These are phyloP conservation scores for Lolium rigidum DNA, from an alignment of 176 grass and related monocot genomes.

Conservation along the genomic window DNA sequence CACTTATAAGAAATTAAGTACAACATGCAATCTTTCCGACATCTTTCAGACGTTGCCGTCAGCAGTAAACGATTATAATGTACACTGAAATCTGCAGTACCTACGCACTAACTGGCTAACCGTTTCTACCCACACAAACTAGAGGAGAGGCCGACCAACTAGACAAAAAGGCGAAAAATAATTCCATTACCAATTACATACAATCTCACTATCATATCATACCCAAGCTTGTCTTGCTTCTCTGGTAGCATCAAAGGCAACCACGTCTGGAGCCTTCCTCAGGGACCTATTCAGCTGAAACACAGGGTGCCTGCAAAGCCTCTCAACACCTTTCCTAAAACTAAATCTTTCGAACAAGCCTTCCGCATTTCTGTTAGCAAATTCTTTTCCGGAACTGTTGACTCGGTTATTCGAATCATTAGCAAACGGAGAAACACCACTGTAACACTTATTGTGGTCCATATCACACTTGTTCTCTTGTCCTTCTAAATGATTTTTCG, in stretches of 20 bases:
- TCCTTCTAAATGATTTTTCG: slow-evolving; percentile 21
- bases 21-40: not conserved
- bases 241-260: slow-evolving; percentile 59
- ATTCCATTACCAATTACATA: slow-evolving; percentile 47
- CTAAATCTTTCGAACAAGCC: slow-evolving; percentile 69
- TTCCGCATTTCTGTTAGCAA: slow-evolving; percentile 47
- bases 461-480: slow-evolving; percentile 41
- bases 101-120: slow-evolving; percentile 43
- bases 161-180: slow-evolving; percentile 22
- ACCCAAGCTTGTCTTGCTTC: slow-evolving; percentile 85
- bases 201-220: slow-evolving; percentile 51
- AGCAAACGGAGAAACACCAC: slow-evolving; percentile 32
- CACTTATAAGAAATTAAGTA: not conserved
- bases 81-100: slow-evolving; percentile 51
- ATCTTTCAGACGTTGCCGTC: slow-evolving; percentile 50
- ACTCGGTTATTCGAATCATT: slow-evolving; percentile 18
- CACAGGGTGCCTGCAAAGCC: slow-evolving; percentile 86
- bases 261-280: slow-evolving; percentile 70
- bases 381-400: slow-evolving; percentile 55
- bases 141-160: slow-evolving; percentile 33
- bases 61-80: slow-evolving; percentile 55
- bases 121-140: slow-evolving; percentile 52
- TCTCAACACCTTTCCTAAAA: slow-evolving; percentile 92
- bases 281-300: slow-evolving; percentile 85
- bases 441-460: slow-evolving; percentile 40